A percentile compares a stretch with the other conserved stretches of the same genome.
Conservation (phyloP, 2,329 filamentous ascomycete genomes). For the Waltergamsia citrina region DNA sequence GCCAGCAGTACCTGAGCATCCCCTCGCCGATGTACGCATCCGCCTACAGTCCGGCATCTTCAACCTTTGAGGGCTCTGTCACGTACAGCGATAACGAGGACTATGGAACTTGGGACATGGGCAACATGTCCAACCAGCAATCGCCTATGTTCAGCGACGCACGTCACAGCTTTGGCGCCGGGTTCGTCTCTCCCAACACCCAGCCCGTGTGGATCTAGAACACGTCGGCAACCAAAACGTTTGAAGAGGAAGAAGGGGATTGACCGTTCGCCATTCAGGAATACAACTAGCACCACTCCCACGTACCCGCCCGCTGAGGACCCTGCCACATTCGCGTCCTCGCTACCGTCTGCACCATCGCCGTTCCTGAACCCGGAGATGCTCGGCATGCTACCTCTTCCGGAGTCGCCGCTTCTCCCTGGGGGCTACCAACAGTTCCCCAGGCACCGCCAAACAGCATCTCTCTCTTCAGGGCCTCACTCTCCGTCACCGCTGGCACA, state of each 20-base stretch:
- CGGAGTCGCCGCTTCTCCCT: conserved; percentile 32
- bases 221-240: conserved; percentile 27
- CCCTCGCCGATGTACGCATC: conserved; percentile 51
- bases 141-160: conserved; percentile 35
- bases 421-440: conserved; percentile 16
- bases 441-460: conserved; percentile 27
- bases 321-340: conserved; percentile 20
- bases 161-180: conserved; percentile 32
- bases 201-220: conserved; percentile 52
- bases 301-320: conserved; percentile 34
- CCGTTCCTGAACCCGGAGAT: conserved; percentile 33
- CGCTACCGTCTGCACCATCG: conserved; percentile 29
- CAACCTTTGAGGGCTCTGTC: conserved; percentile 52
- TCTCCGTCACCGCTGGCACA: conserved; percentile 23
- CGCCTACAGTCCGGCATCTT: conserved; percentile 53
- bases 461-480: conserved; percentile 23
- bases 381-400: conserved; percentile 31
- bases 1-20: conserved; percentile 50
- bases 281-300: conserved; percentile 24
- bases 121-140: conserved; percentile 30
- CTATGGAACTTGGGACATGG: conserved; percentile 38
- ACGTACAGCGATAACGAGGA: conserved; percentile 55
- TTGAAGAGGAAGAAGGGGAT: conserved; percentile 35
- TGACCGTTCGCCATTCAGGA: conserved; percentile 30
- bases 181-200: conserved; percentile 52